A percentile compares a stretch with the other conserved stretches of the same genome.
These are phyloP conservation scores for Termitomyces sp. DNA, from an alignment of 768 basidiomycete species.

Conservation along the genomic window DNA sequence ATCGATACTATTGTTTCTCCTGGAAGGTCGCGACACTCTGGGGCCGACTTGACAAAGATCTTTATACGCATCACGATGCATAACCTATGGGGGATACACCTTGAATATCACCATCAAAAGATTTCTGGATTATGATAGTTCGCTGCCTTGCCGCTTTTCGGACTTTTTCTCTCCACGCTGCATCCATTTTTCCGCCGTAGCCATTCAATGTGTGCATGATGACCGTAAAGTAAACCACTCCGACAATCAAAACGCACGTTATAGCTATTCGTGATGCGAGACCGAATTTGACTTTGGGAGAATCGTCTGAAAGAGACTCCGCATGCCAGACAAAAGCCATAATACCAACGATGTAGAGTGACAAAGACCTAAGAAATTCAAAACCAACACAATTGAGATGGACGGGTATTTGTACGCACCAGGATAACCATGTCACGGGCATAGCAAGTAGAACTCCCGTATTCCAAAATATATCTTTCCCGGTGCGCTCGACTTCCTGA, in stretches of 20 bases:
- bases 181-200: constrained; percentile 38
- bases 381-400: too few relatives aligned
- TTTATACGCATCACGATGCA: too few relatives aligned
- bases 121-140: neutral
- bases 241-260: constrained; percentile 48
- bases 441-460: constrained; percentile 61
- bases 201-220: constrained; percentile 57
- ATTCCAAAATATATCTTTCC: constrained; percentile 38
- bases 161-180: constrained; percentile 1
- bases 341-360: constrained; percentile 59
- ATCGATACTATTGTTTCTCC: too few relatives aligned
- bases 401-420: constrained; percentile 30
- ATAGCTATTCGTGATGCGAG: constrained; percentile 52
- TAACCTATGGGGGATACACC: neutral
- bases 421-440: constrained; percentile 69
- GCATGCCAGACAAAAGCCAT: constrained; percentile 67
- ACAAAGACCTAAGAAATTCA: constrained; percentile 48
- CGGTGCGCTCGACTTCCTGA: constrained; percentile 11
- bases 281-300: constrained; percentile 35
- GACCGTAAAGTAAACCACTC: constrained; percentile 53
- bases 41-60: too few relatives aligned
- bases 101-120: neutral
- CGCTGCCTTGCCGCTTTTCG: neutral
- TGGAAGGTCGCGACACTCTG: too few relatives aligned
- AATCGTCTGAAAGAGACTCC: neutral